Base-by-base conservation (phyloP, 805 yeast genomes). In the Cyberlindnera bimundalis region DNA sequence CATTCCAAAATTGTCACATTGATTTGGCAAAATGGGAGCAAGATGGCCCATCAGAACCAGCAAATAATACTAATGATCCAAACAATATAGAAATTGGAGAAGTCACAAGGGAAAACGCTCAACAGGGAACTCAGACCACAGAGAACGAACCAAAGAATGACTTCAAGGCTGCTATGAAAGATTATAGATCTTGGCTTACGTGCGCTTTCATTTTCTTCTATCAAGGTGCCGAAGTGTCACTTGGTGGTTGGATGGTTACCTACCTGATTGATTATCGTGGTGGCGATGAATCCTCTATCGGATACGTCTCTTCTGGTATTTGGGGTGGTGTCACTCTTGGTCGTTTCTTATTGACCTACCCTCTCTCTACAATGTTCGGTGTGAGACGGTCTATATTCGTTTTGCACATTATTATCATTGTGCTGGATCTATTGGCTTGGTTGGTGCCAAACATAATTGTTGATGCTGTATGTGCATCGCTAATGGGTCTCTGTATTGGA, bases 321-420 rank as follows among this genome's bases (percentile, higher is more conserved):
- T 80, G 85, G 85, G 76, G 70, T 15, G 87, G 87, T 13, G 60
- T 80, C 23, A 75, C 84, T 0, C 29, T 76, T 8, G 84, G 85
- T 1, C 60, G 87, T 34, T 57, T 80, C 18, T 37, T 67, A 3
- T 60, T 79, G n/a, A 74, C 78, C 0, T 59, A 67, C 15, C 47
- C 56, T 1, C 50, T 70, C 12, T 68, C 68, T 39, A 60, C 60
- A 33, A 37, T 46, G 11, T 32, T 70, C n/a, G 79, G 79, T 3
- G 67, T 68, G 6, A 62, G 76, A 44, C 57, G 77, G 43, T 66
- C 71, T 2, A 69, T 73, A 30, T 47, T 66, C 12, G 33, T 73
- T 13, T 47, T 67, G 41, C 42, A 64, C 2, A 5, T 61, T 0
- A 26, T 55, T 3, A 62, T 79, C 2, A 53, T 76, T 1, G 51